Conservation (phyloP, 345 rosid genomes). For the Pugionium cornutum region DNA sequence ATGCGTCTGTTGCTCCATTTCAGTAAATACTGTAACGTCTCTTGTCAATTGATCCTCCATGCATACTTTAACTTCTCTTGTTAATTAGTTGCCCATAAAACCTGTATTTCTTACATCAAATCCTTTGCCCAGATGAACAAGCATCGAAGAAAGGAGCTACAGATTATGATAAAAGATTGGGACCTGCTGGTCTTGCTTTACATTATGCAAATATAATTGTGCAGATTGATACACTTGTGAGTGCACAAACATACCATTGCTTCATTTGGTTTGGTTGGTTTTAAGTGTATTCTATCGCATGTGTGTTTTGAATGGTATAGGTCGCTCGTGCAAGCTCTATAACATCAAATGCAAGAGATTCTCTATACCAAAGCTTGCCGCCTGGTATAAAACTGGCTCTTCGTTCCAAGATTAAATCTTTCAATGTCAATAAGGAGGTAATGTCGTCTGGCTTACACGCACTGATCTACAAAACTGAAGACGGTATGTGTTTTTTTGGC, state of each 20-base stretch:
- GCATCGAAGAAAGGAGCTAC: slow-evolving; percentile 36
- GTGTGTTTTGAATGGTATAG: slow-evolving; percentile 41
- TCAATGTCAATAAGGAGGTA: slow-evolving; percentile 64
- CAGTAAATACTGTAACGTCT: too few species aligned
- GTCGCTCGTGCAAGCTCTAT: slow-evolving; percentile 79
- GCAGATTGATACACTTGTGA: slow-evolving; percentile 83
- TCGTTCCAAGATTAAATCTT: slow-evolving; percentile 64
- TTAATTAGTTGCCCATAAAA: too few species aligned
- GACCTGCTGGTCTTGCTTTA: slow-evolving; percentile 82
- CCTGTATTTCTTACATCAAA: neutral
- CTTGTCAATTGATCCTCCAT: too few species aligned
- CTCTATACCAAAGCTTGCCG: slow-evolving; percentile 82
- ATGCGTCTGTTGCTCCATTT: too few species aligned
- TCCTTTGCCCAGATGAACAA: slow-evolving; percentile 36
- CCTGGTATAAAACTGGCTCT: slow-evolving; percentile 70
- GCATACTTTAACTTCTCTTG: too few species aligned
- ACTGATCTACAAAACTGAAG: slow-evolving; percentile 16
- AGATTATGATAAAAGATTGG: slow-evolving; percentile 54
- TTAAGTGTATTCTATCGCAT: slow-evolving; percentile 9
- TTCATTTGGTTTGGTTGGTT: slow-evolving; percentile 28
- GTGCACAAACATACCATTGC: slow-evolving; percentile 36
- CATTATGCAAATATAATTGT: slow-evolving; percentile 77
- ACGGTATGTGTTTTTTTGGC: neutral
- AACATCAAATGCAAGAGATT: slow-evolving; percentile 81
- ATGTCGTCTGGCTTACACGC: slow-evolving; percentile 12